Conservation (phyloP, 2,329 filamentous ascomycete genomes). For the Exophiala lecanii-corni region DNA sequence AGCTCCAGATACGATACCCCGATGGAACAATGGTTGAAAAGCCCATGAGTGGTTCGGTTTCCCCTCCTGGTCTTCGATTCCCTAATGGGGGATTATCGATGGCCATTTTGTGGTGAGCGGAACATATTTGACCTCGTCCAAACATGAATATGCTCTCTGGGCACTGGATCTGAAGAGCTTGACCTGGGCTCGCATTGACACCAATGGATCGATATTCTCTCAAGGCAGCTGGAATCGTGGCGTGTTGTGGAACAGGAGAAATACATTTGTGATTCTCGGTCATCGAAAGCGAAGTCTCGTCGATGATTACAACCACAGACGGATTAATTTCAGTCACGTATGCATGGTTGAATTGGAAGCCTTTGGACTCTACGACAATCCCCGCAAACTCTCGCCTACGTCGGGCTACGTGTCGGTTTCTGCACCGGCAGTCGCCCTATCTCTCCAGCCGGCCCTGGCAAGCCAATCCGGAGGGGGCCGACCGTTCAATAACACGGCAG, state of each 20-base stretch:
- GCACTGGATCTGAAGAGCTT: slow-evolving; percentile 82
- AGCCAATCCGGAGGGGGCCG: slow-evolving; percentile 67
- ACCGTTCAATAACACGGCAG: slow-evolving; percentile 68
- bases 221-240: slow-evolving; percentile 98
- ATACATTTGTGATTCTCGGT: slow-evolving; percentile 91
- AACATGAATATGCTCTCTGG: slow-evolving; percentile 97
- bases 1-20: slow-evolving; percentile 79
- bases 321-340: slow-evolving; percentile 95
- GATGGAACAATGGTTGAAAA: slow-evolving; percentile 83
- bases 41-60: slow-evolving; percentile 80
- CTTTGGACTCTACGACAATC: slow-evolving; percentile 96
- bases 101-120: slow-evolving; percentile 96
- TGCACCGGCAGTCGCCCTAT: slow-evolving; percentile 58
- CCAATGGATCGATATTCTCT: slow-evolving; percentile 87
- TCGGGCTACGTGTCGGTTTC: slow-evolving; percentile 84
- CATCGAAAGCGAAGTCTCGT: slow-evolving; percentile 90
- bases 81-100: slow-evolving; percentile 92
- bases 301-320: slow-evolving; percentile 95
- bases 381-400: slow-evolving; percentile 69
- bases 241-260: slow-evolving; percentile 85
- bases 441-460: slow-evolving; percentile 38
- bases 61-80: slow-evolving; percentile 87
- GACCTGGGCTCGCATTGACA: slow-evolving; percentile 94
- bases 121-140: slow-evolving; percentile 94
- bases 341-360: slow-evolving; percentile 97